Evolutionary conservation across 2,329 filamentous ascomycete species (phyloP), one percentile per base, ranked within the genome.

Genomic region (Nigrospora osmanthi): DNA sequence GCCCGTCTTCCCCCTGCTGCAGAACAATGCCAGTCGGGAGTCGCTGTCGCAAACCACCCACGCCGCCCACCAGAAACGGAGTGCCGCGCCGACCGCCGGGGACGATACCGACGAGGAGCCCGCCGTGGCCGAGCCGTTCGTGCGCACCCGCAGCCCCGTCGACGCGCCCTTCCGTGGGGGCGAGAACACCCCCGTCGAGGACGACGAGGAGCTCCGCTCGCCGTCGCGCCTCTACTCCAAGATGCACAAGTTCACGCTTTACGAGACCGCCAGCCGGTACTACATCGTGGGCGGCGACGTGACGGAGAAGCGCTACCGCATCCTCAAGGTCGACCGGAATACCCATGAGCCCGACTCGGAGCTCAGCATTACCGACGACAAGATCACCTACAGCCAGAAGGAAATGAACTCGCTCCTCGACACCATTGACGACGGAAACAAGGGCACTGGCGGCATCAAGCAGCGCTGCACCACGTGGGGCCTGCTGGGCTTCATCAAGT

Each of bases 201-300:
- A 56, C n/a, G 51, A 51, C 43, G 52, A 54, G 11, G 54, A 46
- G 28, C 23, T 28, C 23, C 50, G 51, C 28, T 52, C 52, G 11
- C 49, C 55, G 5, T 47, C 68, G 43, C 65, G 68, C 17, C 54
- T 70, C 15, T 63, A 72, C 38, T 75, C 76, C 64, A 78, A 77
- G 61, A 95, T 98, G 89, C 89, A 96, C 71, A 94, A 93, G 58
- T 97, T 95, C 65, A 93, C 87, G n/a, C 70, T 98, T 17, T 97
- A 98, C 65, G 93, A 98, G 69, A 98, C 93, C 3, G 87, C 88
- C 12, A 89, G 84, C 45, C 80, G 89, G 43, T 98, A 93, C 65
- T 98, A 96, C 63, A 85, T 98, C 52, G 89, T 97, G 15, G 93
- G 93, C 13, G 86, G 87, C 42, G 93, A 98, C 61, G 81, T 95